These are phyloP conservation scores for Platanthera guangdongensis DNA, from an alignment of 106 monocot genomes.

Conservation along the genomic window DNA sequence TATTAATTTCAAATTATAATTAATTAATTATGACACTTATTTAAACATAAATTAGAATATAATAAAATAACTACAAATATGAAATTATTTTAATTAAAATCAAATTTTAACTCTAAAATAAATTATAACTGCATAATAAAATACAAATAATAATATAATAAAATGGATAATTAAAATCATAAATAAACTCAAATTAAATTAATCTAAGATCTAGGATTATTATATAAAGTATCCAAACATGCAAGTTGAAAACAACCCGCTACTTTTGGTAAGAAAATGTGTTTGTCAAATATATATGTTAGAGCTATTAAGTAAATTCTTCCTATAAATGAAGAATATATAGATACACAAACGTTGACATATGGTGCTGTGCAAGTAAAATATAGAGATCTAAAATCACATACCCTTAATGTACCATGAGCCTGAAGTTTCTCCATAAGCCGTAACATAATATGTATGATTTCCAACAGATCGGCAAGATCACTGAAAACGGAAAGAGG, in stretches of 20 bases:
- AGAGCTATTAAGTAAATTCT: not conserved
- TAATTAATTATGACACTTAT: too few species aligned
- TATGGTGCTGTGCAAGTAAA: not conserved
- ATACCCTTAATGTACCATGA: constrained; percentile 77
- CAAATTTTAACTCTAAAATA: too few species aligned
- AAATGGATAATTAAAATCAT: too few species aligned
- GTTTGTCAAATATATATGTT: not conserved
- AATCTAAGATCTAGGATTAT: too few species aligned
- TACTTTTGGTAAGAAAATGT: not conserved
- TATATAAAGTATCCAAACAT: too few species aligned
- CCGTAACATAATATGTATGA: constrained; percentile 62
- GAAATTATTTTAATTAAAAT: too few species aligned
- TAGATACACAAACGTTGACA: not conserved
- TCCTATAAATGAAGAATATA: not conserved
- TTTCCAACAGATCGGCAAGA: constrained; percentile 87
- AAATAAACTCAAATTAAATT: too few species aligned
- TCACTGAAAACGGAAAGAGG: constrained; percentile 40
- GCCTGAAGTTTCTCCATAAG: constrained; percentile 93
- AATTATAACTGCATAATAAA: too few species aligned
- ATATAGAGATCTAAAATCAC: not conserved
- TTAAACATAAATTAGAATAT: too few species aligned
- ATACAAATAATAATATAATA: too few species aligned
- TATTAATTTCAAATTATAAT: too few species aligned
- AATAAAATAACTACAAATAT: too few species aligned
- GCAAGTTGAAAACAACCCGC: not conserved